Evolutionary conservation across 2,329 filamentous ascomycete genomes (phyloP), one percentile per base, ranked within the genome.

Genomic region (Cytospora schulzeri): DNA sequence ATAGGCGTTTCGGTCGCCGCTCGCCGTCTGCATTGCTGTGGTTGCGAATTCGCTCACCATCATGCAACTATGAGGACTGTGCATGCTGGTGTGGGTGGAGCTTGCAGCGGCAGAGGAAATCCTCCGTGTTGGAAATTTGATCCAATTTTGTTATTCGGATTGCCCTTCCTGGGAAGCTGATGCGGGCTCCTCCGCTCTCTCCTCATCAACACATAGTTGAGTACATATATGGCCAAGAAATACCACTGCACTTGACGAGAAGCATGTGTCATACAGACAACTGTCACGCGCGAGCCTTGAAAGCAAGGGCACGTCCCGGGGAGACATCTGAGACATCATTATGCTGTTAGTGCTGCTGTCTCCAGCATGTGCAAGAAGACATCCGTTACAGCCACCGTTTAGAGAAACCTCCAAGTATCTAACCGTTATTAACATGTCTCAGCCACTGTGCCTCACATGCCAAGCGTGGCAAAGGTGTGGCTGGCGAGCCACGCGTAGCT

Each of bases 401-500:
- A 24, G 17, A 19, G 17, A 33, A 15, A 26, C 12, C 19, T 22
- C 29, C 51, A 61, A 41, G 51, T 54, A 51, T 50, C 9, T 31
- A 29, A 19, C 26, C 26, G 59, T 55, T 26, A 51, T 55, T 61
- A 48, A 48, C 50, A 53, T 53, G 59, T 61, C 59, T 29, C 51
- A 61, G 28, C 50, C 51, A n/a, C 51, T 45, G 35, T 22, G 33
- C 41, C 19, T 29, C 26, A 24, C 29, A 24, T n/a, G 53, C 53
- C 53, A 29, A 45, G 41, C 19, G 53, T 35, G 19, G 53, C 57
- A 50, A 51, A 41, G 17, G 11, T 33, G 15, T 38, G 35, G 35
- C 35, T n/a, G 19, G 38, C 38, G 7, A 17, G 38, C 56, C 56
- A 58, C 38, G 41, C 28, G 19, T 7, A 19, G 8, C 7, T 6